Percentiles rank a stretch among this genome's conserved stretches.
Evolutionary conservation across 1,284 basidiomycete genomes (phyloP).

Genomic region (Ceratobasidium sp.): DNA sequence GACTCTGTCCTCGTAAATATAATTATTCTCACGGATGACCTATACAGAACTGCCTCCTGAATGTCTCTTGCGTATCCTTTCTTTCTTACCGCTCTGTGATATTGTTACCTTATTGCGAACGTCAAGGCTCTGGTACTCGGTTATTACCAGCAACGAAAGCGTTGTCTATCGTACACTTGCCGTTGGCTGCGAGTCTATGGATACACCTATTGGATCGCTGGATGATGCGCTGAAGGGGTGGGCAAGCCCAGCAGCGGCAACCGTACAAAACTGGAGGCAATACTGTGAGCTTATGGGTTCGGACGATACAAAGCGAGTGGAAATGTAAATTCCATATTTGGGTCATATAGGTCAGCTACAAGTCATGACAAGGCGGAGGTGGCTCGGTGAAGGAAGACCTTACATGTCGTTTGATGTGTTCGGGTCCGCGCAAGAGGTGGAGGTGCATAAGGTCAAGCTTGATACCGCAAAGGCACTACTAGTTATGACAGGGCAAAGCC

Average conservation of each 20-base stretch:
- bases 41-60: conserved; percentile 2
- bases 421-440: no score
- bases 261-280: conserved; percentile 3
- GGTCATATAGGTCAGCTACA: no score
- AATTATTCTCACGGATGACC: no score
- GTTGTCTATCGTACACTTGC: neutral
- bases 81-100: neutral
- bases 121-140: neutral
- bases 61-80: conserved; percentile 1
- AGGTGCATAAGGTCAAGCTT: no score
- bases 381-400: no score
- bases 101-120: neutral
- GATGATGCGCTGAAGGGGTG: conserved; percentile 12
- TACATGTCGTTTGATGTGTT: no score
- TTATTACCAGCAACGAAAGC: neutral
- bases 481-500: conserved; percentile 6
- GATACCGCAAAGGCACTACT: conserved; percentile 20
- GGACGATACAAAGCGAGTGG: no score
- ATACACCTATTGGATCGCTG: neutral
- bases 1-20: no score
- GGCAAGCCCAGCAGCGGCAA: neutral
- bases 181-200: neutral
- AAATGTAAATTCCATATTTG: no score
- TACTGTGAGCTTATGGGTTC: conserved; percentile 17
- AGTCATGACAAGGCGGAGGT: no score